A percentile compares a stretch with the other conserved stretches of the same genome.
These are phyloP conservation scores for Podospora anserina DNA, from an alignment of 495 filamentous ascomycete species.

Conservation along the genomic window DNA sequence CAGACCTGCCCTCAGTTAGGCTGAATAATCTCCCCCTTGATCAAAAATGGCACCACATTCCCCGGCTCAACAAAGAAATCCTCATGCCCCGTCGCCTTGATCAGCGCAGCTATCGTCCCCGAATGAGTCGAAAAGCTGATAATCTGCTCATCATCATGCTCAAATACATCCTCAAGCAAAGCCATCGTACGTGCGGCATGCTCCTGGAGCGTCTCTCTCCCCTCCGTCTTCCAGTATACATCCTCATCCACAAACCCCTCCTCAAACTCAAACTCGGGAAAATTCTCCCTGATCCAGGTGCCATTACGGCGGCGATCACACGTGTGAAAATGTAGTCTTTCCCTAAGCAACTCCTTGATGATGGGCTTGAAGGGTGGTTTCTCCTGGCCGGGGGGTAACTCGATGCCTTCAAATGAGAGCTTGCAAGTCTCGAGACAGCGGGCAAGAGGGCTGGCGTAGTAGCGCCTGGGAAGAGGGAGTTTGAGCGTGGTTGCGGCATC, in stretches of 20 bases:
- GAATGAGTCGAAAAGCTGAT: conserved; percentile 36
- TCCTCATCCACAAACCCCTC: conserved; percentile 60
- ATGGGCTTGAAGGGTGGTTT: conserved; percentile 54
- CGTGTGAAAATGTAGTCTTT: conserved; percentile 70
- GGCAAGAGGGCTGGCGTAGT: conserved; percentile 67
- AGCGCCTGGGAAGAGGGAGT: conserved; percentile 61
- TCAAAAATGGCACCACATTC: conserved; percentile 30
- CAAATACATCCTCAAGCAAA: conserved; percentile 33
- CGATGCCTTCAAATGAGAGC: conserved; percentile 55
- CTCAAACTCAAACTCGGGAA: conserved; percentile 62
- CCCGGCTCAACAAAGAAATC: conserved; percentile 30
- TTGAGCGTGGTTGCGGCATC: conserved; percentile 47
- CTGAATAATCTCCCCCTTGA: conserved; percentile 23
- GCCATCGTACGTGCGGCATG: conserved; percentile 24
- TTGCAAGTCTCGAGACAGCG: conserved; percentile 65
- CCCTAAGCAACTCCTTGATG: conserved; percentile 70
- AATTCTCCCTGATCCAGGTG: conserved; percentile 54
- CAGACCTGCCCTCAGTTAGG: neutral
- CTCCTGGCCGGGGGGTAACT: conserved; percentile 34
- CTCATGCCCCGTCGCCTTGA: conserved; percentile 20
- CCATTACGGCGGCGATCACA: conserved; percentile 67
- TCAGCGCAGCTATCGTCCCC: conserved; percentile 30
- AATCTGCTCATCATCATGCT: conserved; percentile 23
- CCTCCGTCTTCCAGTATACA: conserved; percentile 50
- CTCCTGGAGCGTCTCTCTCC: conserved; percentile 32